A percentile compares a stretch with the other conserved stretches of the same genome.
These are phyloP conservation scores for Tricholoma sp. DNA, from an alignment of 768 basidiomycete genomes.

Conservation along the genomic window DNA sequence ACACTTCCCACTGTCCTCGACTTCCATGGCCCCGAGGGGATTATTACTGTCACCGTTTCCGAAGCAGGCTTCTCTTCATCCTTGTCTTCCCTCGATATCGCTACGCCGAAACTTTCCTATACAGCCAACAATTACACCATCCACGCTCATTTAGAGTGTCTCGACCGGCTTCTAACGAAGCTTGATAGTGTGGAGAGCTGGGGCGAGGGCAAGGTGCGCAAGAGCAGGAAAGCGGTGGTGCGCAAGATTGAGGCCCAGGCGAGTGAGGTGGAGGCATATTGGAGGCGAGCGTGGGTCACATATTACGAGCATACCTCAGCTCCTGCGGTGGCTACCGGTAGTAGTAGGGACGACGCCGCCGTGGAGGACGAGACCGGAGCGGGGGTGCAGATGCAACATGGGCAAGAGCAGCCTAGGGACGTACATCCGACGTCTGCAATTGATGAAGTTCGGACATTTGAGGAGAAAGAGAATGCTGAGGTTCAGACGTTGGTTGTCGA, in stretches of 20 bases:
- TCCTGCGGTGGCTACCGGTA: not conserved
- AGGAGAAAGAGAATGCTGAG: not conserved
- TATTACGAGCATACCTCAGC: conserved; percentile 9
- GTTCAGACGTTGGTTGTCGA: not conserved
- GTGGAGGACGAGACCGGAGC: not conserved
- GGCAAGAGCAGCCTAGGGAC: not conserved
- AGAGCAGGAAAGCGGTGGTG: conserved; percentile 46
- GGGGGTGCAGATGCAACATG: not conserved
- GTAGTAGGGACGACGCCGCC: not conserved
- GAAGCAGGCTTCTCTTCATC: conserved; percentile 7
- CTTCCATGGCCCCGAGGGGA: conserved; percentile 34
- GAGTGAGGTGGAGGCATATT: conserved; percentile 42
- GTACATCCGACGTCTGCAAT: not conserved
- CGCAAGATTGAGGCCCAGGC: conserved; percentile 57
- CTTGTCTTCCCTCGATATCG: conserved; percentile 14
- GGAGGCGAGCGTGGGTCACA: conserved; percentile 33
- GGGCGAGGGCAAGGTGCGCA: conserved; percentile 50
- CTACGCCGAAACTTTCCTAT: conserved; percentile 48
- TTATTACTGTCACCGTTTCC: conserved; percentile 17
- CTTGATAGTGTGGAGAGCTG: conserved; percentile 67
- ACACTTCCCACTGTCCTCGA: conserved; percentile 41
- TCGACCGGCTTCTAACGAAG: conserved; percentile 57
- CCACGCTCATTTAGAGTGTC: conserved; percentile 56
- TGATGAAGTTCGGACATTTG: not conserved
- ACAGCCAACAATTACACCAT: conserved; percentile 55